phyloP scores from a whole-genome alignment of 2,329 filamentous ascomycete species.

The Sphaceloma murrayae region DNA sequence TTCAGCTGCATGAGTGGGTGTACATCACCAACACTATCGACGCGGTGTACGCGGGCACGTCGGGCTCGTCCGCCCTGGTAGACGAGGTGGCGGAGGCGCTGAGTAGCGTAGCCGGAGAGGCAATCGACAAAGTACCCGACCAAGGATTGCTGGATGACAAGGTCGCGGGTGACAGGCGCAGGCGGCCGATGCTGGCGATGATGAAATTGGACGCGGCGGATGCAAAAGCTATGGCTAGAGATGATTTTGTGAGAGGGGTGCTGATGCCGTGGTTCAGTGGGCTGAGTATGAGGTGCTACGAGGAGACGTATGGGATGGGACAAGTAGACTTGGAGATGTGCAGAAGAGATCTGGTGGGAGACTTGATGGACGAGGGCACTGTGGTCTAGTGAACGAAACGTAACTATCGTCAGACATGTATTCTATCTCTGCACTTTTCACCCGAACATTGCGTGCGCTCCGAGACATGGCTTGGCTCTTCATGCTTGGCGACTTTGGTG shows the following conservation, averaged over 20 bases:
- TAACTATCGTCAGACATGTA: background rate
- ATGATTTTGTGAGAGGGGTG: conserved; percentile 63
- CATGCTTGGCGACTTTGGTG: too few relatives aligned
- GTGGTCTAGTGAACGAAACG: conserved; percentile 25
- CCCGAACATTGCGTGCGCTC: background rate
- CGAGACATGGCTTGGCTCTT: too few relatives aligned
- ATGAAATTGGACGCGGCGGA: conserved; percentile 47
- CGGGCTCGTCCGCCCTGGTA: conserved; percentile 63
- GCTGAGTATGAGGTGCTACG: conserved; percentile 86
- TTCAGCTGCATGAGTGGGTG: conserved; percentile 96
- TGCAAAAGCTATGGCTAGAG: conserved; percentile 45
- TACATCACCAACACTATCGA: conserved; percentile 97
- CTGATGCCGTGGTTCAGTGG: conserved; percentile 83
- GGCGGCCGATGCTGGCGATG: conserved; percentile 40
- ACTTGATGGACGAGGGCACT: conserved; percentile 40
- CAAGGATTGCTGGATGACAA: too few relatives aligned
- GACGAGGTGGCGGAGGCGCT: conserved; percentile 78
- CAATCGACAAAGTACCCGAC: conserved; percentile 24
- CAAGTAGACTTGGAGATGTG: conserved; percentile 56
- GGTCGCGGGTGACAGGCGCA: conserved; percentile 20
- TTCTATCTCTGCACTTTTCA: background rate
- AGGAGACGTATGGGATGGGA: conserved; percentile 82
- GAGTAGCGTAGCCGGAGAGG: conserved; percentile 34
- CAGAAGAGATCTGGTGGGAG: conserved; percentile 24
- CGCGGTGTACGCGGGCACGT: conserved; percentile 71